These are phyloP conservation scores for Blastobotrys malaysiensis DNA, from an alignment of 1,139 yeast species.

Conservation along the genomic window DNA sequence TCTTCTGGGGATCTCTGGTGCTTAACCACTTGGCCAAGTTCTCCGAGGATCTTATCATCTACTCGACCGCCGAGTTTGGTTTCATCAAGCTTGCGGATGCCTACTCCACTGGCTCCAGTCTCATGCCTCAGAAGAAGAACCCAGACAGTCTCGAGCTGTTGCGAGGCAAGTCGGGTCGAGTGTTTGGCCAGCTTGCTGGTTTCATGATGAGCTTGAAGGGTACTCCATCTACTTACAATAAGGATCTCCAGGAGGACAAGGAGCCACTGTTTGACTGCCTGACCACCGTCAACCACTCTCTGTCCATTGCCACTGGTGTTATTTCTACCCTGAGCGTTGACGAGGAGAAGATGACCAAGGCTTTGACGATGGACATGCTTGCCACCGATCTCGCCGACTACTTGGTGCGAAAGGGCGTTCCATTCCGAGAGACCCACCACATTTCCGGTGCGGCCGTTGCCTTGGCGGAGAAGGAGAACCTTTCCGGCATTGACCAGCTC, in stretches of 20 bases:
- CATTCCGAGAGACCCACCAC: conserved; percentile 98
- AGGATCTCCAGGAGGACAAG: conserved; percentile 98
- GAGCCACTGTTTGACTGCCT: conserved; percentile 93
- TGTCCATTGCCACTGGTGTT: conserved; percentile 93
- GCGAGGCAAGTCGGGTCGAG: conserved; percentile 97
- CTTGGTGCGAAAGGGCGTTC: conserved; percentile 94
- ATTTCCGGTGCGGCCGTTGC: conserved; percentile 97
- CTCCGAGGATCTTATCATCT: conserved; percentile 90
- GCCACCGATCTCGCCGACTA: conserved; percentile 98
- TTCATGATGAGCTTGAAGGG: conserved; percentile 94
- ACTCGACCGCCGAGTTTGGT: conserved; percentile 96
- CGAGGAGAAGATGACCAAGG: conserved; percentile 70
- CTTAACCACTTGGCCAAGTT: conserved; percentile 94
- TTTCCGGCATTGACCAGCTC: conserved; percentile 76
- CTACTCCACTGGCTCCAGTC: conserved; percentile 94
- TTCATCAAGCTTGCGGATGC: conserved; percentile 93
- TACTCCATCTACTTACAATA: conserved; percentile 94
- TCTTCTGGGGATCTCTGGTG: conserved; percentile 94
- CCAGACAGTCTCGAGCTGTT: conserved; percentile 93
- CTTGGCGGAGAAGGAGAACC: conserved; percentile 68
- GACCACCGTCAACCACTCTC: conserved; percentile 86
- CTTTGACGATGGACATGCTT: conserved; percentile 97
- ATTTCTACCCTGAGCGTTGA: conserved; percentile 75
- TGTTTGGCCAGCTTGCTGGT: conserved; percentile 90
- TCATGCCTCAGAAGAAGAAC: conserved; percentile 99